A percentile compares a stretch with the other conserved stretches of the same genome.
These are phyloP conservation scores for Nakaseomyces kungkrabaensis DNA, from an alignment of 1,139 yeast species.

Conservation along the genomic window DNA sequence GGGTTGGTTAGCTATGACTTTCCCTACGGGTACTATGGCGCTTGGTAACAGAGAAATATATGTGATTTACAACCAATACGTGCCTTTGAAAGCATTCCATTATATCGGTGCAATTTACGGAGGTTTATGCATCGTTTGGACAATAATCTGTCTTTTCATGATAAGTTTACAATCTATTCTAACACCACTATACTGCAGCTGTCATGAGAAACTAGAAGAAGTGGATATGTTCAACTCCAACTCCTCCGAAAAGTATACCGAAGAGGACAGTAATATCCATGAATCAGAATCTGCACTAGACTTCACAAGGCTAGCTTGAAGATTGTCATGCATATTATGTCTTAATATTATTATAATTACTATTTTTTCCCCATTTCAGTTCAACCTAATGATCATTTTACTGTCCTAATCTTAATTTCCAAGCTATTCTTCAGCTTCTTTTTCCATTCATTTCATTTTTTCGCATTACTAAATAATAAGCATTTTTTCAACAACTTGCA, in stretches of 20 bases:
- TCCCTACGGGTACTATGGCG: constrained; percentile 82
- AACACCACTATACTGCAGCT: neutral
- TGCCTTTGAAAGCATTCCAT: constrained; percentile 38
- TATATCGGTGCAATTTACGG: constrained; percentile 57
- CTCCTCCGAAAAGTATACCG: neutral
- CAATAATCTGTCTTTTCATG: constrained; percentile 16
- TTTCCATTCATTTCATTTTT: neutral
- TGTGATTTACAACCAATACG: constrained; percentile 32
- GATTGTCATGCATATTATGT: too few relatives aligned
- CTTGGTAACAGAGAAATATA: constrained; percentile 47
- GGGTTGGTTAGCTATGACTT: constrained; percentile 81
- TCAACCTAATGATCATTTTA: neutral
- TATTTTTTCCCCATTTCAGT: neutral
- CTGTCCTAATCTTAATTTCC: too few relatives aligned
- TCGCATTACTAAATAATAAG: neutral
- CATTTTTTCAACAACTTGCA: constrained; percentile 1
- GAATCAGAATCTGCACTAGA: constrained; percentile 4
- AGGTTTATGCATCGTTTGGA: constrained; percentile 24
- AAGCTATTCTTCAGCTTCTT: neutral
- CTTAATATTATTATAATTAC: too few relatives aligned
- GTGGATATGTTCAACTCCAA: neutral
- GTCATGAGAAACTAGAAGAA: neutral
- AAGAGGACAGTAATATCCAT: neutral
- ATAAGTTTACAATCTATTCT: constrained; percentile 6
- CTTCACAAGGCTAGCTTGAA: neutral